Evolutionary conservation across 2,329 filamentous ascomycete species (phyloP).

Genomic region (Ascochyta fabae): DNA sequence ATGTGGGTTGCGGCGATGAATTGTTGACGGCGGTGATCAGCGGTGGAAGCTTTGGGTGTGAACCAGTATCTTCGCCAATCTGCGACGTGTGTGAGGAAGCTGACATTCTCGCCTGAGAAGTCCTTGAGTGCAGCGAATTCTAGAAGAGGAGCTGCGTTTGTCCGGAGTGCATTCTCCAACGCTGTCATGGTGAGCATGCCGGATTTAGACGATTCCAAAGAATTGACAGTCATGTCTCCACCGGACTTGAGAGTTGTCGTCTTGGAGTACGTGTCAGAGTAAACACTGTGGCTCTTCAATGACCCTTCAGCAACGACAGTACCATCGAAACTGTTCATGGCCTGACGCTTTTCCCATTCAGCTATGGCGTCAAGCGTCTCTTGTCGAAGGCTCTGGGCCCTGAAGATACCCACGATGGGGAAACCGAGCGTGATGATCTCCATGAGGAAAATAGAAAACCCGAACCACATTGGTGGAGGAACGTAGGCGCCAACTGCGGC

Average conservation of each 20-base stretch:
- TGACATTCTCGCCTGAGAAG: slow-evolving; percentile 46
- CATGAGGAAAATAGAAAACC: slow-evolving; percentile 42
- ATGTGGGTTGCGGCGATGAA: slow-evolving; percentile 41
- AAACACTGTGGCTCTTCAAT: slow-evolving; percentile 21
- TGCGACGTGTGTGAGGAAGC: slow-evolving; percentile 42
- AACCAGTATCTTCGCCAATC: slow-evolving; percentile 46
- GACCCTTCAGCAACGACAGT: slow-evolving; percentile 11
- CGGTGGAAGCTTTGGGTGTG: slow-evolving; percentile 23
- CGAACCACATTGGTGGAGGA: slow-evolving; percentile 40
- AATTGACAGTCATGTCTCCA: slow-evolving; percentile 18
- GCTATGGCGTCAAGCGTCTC: slow-evolving; percentile 44
- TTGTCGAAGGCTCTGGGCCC: slow-evolving; percentile 33
- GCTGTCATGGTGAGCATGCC: slow-evolving; percentile 45
- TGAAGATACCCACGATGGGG: slow-evolving; percentile 40
- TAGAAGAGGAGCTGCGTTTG: slow-evolving; percentile 40
- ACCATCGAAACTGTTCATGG: slow-evolving; percentile 13
- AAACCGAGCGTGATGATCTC: slow-evolving; percentile 41
- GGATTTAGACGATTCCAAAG: slow-evolving; percentile 37
- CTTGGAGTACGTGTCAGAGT: slow-evolving; percentile 19
- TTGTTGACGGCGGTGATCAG: slow-evolving; percentile 34
- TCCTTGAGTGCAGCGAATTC: slow-evolving; percentile 45
- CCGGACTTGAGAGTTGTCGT: slow-evolving; percentile 27
- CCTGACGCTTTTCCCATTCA: slow-evolving; percentile 42
- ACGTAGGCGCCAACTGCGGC: slow-evolving; percentile 32
- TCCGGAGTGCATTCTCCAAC: slow-evolving; percentile 40